Base-by-base conservation (phyloP, 176 grass and related monocot genomes). In the Oryza meridionalis region DNA sequence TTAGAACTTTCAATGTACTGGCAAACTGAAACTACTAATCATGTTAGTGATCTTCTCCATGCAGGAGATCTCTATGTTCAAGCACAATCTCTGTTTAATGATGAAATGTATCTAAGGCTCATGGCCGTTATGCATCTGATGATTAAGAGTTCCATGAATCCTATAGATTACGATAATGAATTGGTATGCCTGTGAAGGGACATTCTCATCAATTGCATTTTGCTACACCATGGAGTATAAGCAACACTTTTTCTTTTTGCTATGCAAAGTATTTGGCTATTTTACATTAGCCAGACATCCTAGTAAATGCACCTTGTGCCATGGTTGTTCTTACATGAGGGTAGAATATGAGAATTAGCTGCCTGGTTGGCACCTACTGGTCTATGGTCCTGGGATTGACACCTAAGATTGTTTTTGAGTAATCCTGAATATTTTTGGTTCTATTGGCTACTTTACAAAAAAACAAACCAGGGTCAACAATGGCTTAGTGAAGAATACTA, bases 21-120 rank as follows among this genome's bases (percentile, higher is more conserved):
- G 64, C 79, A 76, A 68, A 33, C 80, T 73, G 33, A 26, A 67
- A 84, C 29, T 81, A 59, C 63, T 90, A 84, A 88, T 85, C 4
- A 13, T 77, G 70, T 88, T 10, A 62, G 2, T 62, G 58, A 62
- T 11, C 87, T 61, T 44, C 19, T 81, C 76, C 29, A 70, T 90
- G 51, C 91, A 98, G 96, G 96, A 72, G 93, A 95, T 92, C 87
- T 98, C 65, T 98, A 94, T 84, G 85, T 88, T 51, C 93, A 95
- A 93, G 93, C 96, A 69, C 91, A 88, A 74, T 81, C 71, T 86
- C 67, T 95, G 29, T 98, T 98, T 87, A 75, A 95, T 84, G 73
- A 70, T 88, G 91, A 94, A 64, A 98, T 98, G 96, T 98, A 98
- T 92, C 85, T 94, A 77, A 82, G 93, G 80, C 86, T 98, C 32